Percentiles rank a stretch among this genome's conserved stretches.
Evolutionary conservation across 2,329 filamentous ascomycete genomes (phyloP).

Genomic region (Ascochyta lentis): DNA sequence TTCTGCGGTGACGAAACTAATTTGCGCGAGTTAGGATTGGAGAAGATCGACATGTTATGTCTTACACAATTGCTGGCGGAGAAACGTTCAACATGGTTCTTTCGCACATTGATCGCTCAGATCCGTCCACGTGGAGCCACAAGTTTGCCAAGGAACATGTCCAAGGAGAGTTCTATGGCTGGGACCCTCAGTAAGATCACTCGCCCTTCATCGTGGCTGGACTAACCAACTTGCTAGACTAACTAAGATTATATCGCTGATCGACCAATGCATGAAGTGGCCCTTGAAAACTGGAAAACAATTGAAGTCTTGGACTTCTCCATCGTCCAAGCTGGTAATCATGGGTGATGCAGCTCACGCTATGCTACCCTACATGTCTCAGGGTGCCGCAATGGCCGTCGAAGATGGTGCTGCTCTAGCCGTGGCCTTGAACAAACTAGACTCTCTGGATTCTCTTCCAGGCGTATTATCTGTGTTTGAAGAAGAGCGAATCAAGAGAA

Average conservation of each 20-base stretch:
- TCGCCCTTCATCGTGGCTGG: background rate
- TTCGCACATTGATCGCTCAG: conserved; percentile 66
- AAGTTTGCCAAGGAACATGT: conserved; percentile 66
- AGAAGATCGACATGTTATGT: conserved; percentile 54
- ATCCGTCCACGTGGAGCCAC: conserved; percentile 58
- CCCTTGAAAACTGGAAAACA: conserved; percentile 25
- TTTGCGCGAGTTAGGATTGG: conserved; percentile 45
- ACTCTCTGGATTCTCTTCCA: conserved; percentile 32
- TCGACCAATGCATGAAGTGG: conserved; percentile 32
- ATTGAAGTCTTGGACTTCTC: conserved; percentile 21
- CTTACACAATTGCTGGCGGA: conserved; percentile 57
- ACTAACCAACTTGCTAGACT: conserved; percentile 20
- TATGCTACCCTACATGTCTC: conserved; percentile 35
- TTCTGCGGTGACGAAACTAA: background rate
- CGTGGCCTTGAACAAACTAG: conserved; percentile 42
- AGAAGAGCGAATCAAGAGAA: conserved; percentile 55
- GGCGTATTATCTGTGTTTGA: conserved; percentile 50
- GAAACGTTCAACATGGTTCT: conserved; percentile 69
- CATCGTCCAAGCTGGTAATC: conserved; percentile 24
- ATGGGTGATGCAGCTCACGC: conserved; percentile 35
- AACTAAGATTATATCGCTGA: conserved; percentile 38
- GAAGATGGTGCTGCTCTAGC: conserved; percentile 72
- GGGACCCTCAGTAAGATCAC: conserved; percentile 63
- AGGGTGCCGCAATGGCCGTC: conserved; percentile 67
- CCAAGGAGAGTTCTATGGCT: conserved; percentile 62